Percentiles rank a stretch among this genome's conserved stretches.
phyloP scores from a whole-genome alignment of 352 stramenopile species.

The Pythium periplocum region DNA sequence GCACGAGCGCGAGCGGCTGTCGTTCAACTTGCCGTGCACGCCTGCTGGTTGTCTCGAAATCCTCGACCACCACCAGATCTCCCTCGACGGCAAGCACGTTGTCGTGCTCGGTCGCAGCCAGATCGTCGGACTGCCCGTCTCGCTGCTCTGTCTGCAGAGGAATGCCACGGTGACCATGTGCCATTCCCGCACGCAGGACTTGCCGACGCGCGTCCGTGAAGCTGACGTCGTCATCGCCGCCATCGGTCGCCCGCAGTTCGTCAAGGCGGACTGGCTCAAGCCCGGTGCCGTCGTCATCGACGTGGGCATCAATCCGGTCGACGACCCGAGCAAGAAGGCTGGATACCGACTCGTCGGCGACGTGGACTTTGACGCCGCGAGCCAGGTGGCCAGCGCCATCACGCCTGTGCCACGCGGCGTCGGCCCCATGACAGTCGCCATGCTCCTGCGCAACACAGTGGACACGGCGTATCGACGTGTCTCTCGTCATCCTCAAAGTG shows the following conservation, averaged over 20 bases:
- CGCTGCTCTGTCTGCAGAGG: conserved; percentile 91
- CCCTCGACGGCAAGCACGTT: conserved; percentile 92
- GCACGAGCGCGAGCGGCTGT: conserved; percentile 57
- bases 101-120: conserved; percentile 97
- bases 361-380: conserved; percentile 90
- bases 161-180: conserved; percentile 98
- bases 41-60: conserved; percentile 95
- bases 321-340: conserved; percentile 67
- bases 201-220: conserved; percentile 60
- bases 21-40: conserved; percentile 93
- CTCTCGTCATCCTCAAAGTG: conserved; percentile 1
- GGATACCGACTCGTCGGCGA: conserved; percentile 96
- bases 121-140: conserved; percentile 97
- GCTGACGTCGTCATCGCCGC: conserved; percentile 98
- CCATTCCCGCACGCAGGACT: conserved; percentile 92
- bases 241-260: conserved; percentile 90
- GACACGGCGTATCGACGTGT: conserved; percentile 35
- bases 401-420: conserved; percentile 96
- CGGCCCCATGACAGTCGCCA: conserved; percentile 98
- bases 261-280: conserved; percentile 96
- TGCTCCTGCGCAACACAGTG: conserved; percentile 87
- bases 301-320: conserved; percentile 98
- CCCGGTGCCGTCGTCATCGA: conserved; percentile 96
- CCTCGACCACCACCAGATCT: conserved; percentile 85
- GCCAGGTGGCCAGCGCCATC: conserved; percentile 88